Conservation (phyloP, 2,329 filamentous ascomycete genomes). For the Xylariaceae sp. region DNA sequence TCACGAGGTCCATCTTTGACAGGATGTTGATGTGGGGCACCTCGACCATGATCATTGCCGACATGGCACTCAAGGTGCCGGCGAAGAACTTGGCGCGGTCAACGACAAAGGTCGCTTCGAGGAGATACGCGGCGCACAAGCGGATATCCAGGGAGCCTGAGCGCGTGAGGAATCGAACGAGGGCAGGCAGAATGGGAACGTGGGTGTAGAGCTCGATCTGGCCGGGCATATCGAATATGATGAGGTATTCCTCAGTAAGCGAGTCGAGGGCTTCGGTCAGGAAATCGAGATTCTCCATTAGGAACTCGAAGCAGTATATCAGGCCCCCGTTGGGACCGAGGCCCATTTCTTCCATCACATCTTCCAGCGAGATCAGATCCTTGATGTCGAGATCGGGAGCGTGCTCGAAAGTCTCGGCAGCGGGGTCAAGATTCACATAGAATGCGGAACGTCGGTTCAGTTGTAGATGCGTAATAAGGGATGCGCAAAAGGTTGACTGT, state of each 20-base stretch:
- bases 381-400: conserved; percentile 81
- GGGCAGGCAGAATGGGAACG: conserved; percentile 81
- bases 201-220: conserved; percentile 99
- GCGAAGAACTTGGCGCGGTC: conserved; percentile 97
- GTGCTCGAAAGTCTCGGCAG: conserved; percentile 88
- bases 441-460: conserved; percentile 90
- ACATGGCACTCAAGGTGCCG: conserved; percentile 93
- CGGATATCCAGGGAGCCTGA: conserved; percentile 80
- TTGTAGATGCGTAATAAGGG: conserved; percentile 87
- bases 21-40: conserved; percentile 94
- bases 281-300: conserved; percentile 70
- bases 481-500: conserved; percentile 88
- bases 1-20: conserved; percentile 96
- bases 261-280: conserved; percentile 67
- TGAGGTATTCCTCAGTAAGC: conserved; percentile 89
- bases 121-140: conserved; percentile 87
- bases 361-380: conserved; percentile 81
- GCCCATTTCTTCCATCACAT: conserved; percentile 70
- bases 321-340: conserved; percentile 71
- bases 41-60: conserved; percentile 97
- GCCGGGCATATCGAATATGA: conserved; percentile 97
- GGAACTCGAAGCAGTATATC: conserved; percentile 70
- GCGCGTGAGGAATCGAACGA: conserved; percentile 76
- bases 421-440: conserved; percentile 97
- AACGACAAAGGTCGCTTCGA: conserved; percentile 92